Conservation (phyloP, 2,329 filamentous ascomycete genomes). For the Arthrobotrys conoides region DNA sequence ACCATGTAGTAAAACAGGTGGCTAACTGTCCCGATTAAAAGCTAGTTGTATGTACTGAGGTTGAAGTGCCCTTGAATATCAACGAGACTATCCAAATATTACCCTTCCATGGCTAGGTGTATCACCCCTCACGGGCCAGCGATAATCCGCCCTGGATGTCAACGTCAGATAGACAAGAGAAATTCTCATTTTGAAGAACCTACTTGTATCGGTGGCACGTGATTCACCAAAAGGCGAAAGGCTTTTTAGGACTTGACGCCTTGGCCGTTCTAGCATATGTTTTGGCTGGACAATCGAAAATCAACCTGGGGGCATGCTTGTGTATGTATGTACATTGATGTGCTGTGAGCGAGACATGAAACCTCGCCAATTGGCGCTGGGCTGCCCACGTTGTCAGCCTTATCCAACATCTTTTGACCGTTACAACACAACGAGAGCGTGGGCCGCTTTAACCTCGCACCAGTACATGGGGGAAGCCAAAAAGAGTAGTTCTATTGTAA, state of each 20-base stretch:
- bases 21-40: not conserved
- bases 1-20: not conserved
- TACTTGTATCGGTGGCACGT: not conserved
- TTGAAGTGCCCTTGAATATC: not conserved
- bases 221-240: not conserved
- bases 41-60: not conserved
- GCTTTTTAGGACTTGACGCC: too few species aligned
- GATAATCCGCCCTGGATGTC: not conserved
- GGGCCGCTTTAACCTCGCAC: not conserved
- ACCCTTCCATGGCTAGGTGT: not conserved
- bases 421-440: not conserved
- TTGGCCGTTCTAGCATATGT: not conserved
- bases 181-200: not conserved
- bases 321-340: conserved; percentile 19
- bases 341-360: conserved; percentile 2
- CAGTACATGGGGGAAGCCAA: not conserved
- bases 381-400: conserved; percentile 13
- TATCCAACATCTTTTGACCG: conserved; percentile 17
- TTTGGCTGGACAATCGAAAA: not conserved
- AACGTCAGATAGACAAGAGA: too few species aligned
- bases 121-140: not conserved
- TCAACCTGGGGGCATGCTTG: not conserved
- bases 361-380: conserved; percentile 16
- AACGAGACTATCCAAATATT: not conserved
- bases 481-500: not conserved